phyloP scores from a whole-genome alignment of 805 yeast genomes.

The Yamadazyma scolyti region DNA sequence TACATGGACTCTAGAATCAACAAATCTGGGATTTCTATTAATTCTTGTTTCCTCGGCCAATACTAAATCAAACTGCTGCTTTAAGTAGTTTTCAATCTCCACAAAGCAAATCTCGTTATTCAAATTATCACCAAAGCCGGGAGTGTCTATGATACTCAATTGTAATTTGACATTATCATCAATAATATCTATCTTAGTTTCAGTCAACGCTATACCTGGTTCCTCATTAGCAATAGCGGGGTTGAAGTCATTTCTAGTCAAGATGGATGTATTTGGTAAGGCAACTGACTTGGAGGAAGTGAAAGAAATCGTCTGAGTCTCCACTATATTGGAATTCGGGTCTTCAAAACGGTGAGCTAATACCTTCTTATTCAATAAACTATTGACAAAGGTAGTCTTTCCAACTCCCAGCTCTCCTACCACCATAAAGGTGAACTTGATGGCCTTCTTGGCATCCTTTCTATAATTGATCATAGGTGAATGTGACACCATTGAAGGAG shows the following conservation, averaged over 20 bases:
- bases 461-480: conserved; percentile 50
- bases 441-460: conserved; percentile 69
- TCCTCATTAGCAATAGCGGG: conserved; percentile 59
- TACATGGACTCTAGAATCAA: conserved; percentile 73
- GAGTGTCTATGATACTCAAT: conserved; percentile 63
- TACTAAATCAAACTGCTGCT: conserved; percentile 74
- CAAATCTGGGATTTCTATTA: conserved; percentile 78
- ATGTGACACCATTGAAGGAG: conserved; percentile 22
- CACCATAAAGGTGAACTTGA: conserved; percentile 69
- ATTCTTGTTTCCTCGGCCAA: conserved; percentile 86
- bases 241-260: conserved; percentile 56
- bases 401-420: conserved; percentile 77
- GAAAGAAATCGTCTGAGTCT: conserved; percentile 53
- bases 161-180: conserved; percentile 56
- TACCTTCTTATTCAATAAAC: conserved; percentile 59
- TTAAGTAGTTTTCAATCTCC: conserved; percentile 64
- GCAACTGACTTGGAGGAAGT: conserved; percentile 55
- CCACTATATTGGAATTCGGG: conserved; percentile 15
- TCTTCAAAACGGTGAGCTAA: conserved; percentile 56
- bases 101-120: conserved; percentile 64
- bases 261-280: conserved; percentile 50
- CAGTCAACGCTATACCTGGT: conserved; percentile 75
- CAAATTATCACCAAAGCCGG: conserved; percentile 76
- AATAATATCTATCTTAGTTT: conserved; percentile 56
- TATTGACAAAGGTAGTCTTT: conserved; percentile 70